phyloP scores from a whole-genome alignment of 257 asterid species.

The Sherardia arvensis region DNA sequence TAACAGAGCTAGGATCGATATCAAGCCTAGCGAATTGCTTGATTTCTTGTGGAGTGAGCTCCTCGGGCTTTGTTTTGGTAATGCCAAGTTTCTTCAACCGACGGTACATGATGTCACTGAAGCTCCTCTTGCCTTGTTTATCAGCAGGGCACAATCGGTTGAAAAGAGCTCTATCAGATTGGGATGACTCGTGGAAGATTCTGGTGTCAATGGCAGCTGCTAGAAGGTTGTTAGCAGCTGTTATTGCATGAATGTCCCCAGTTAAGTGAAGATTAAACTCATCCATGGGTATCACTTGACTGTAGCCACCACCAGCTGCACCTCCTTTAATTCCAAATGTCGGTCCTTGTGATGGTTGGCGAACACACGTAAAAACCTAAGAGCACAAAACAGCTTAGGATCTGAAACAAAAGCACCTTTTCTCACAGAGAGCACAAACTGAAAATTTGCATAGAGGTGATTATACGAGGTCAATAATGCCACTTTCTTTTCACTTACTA shows the following conservation, averaged over 20 bases:
- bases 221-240: slow-evolving; percentile 93
- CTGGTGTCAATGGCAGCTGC: slow-evolving; percentile 97
- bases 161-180: slow-evolving; percentile 86
- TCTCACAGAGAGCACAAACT: too few relatives aligned
- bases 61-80: slow-evolving; percentile 71
- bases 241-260: slow-evolving; percentile 95
- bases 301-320: slow-evolving; percentile 99
- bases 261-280: slow-evolving; percentile 97
- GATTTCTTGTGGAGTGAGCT: slow-evolving; percentile 75
- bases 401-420: neutral
- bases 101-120: slow-evolving; percentile 67
- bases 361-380: slow-evolving; percentile 84
- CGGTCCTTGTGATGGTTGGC: slow-evolving; percentile 98
- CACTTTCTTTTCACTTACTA: neutral
- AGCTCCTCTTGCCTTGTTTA: slow-evolving; percentile 70
- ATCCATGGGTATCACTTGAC: slow-evolving; percentile 99
- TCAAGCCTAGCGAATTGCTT: slow-evolving; percentile 88
- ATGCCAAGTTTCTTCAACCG: slow-evolving; percentile 81
- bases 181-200: slow-evolving; percentile 84
- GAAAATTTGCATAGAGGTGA: too few relatives aligned
- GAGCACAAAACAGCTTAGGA: neutral
- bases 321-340: slow-evolving; percentile 98
- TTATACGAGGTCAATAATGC: neutral
- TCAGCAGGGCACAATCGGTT: slow-evolving; percentile 80
- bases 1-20: slow-evolving; percentile 74